Conservation (phyloP, 2,329 filamentous ascomycete genomes). For the Hymenoscyphus salicellus region DNA sequence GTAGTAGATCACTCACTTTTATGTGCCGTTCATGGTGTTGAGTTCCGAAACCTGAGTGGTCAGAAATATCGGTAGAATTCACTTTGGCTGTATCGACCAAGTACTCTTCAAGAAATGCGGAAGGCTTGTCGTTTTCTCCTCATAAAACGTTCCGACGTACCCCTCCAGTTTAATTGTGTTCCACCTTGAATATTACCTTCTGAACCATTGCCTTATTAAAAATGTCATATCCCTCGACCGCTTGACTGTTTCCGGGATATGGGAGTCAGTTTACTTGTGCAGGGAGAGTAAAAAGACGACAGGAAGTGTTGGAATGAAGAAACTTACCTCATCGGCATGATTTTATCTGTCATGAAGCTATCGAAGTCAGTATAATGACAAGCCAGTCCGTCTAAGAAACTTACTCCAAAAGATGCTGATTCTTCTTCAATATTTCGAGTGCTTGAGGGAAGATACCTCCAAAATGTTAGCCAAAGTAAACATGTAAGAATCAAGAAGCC, state of each 20-base stretch:
- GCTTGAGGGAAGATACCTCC: constrained; percentile 59
- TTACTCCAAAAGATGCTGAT: constrained; percentile 65
- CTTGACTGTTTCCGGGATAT: constrained; percentile 41
- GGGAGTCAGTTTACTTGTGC: not conserved
- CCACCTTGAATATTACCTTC: constrained; percentile 64
- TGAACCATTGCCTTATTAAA: constrained; percentile 72
- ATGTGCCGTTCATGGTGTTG: not conserved
- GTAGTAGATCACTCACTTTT: constrained; percentile 22
- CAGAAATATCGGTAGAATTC: too few relatives aligned
- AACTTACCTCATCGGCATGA: constrained; percentile 58
- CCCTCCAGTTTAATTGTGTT: constrained; percentile 13
- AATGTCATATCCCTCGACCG: constrained; percentile 65
- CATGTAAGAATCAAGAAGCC: constrained; percentile 58
- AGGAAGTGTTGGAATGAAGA: not conserved
- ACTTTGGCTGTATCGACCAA: too few relatives aligned
- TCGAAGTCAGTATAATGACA: constrained; percentile 22
- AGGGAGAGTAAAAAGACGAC: not conserved
- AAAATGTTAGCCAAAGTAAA: constrained; percentile 71
- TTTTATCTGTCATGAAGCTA: constrained; percentile 74
- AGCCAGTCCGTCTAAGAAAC: constrained; percentile 29
- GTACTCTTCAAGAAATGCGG: too few relatives aligned
- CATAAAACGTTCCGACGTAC: not conserved
- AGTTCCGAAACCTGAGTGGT: not conserved
- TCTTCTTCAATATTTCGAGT: constrained; percentile 61
- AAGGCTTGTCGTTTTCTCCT: not conserved